These are phyloP conservation scores for Stachybotrys elegans DNA, from an alignment of 2,329 filamentous ascomycete species.

Conservation along the genomic window DNA sequence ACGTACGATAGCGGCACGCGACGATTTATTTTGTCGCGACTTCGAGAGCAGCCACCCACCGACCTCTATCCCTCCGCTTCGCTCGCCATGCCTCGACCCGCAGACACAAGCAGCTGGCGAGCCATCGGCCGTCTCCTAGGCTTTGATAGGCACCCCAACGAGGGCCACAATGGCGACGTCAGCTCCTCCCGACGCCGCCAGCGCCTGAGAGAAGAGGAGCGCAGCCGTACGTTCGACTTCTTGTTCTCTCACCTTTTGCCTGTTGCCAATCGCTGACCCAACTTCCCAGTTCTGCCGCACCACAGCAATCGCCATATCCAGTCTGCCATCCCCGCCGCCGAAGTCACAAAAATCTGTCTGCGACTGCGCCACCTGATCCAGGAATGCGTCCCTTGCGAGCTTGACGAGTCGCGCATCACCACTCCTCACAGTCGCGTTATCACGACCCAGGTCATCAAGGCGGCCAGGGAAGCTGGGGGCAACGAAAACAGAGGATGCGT, in stretches of 20 bases:
- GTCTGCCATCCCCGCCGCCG: conserved; percentile 66
- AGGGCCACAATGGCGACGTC: conserved; percentile 13
- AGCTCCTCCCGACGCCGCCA: conserved; percentile 20
- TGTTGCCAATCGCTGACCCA: conserved; percentile 1
- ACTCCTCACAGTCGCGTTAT: conserved; percentile 81
- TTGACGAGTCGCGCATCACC: conserved; percentile 71
- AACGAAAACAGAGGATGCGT: conserved; percentile 72
- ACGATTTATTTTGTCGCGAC: too few species aligned
- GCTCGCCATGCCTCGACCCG: conserved; percentile 5
- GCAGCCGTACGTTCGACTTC: conserved; percentile 37
- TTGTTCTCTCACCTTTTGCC: too few species aligned
- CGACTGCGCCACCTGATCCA: conserved; percentile 89
- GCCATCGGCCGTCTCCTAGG: conserved; percentile 25
- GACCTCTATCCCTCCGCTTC: too few species aligned
- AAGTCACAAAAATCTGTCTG: conserved; percentile 86
- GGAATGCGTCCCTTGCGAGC: conserved; percentile 82
- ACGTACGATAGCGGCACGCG: too few species aligned
- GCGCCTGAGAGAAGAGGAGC: conserved; percentile 38
- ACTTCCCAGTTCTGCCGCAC: conserved; percentile 56
- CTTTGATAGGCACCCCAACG: conserved; percentile 7
- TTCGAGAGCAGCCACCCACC: too few species aligned
- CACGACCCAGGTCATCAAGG: conserved; percentile 70
- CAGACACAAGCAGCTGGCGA: conserved; percentile 20
- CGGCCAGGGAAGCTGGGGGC: conserved; percentile 77
- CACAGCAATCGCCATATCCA: conserved; percentile 53